Evolutionary conservation across 2,329 filamentous ascomycete species (phyloP).

Genomic region (Alternaria angustiovoidea): DNA sequence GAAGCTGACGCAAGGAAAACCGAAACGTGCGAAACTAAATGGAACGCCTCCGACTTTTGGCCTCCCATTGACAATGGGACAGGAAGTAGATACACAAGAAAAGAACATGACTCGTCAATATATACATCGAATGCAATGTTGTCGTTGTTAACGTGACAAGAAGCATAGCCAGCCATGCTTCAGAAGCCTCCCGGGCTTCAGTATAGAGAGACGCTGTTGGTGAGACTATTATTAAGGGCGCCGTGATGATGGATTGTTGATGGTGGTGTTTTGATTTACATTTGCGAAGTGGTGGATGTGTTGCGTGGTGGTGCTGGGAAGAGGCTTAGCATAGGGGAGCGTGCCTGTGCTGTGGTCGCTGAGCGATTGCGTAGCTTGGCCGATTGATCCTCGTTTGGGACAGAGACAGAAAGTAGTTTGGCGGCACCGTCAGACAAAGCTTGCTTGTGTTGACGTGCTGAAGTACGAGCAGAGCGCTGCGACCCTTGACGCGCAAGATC

Average conservation of each 20-base stretch:
- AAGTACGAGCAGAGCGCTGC: conserved; percentile 21
- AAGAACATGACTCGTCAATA: conserved; percentile 26
- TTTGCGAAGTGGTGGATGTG: conserved; percentile 15
- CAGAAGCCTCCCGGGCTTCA: conserved; percentile 15
- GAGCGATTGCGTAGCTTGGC: conserved; percentile 35
- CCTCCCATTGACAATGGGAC: conserved; percentile 4
- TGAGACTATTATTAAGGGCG: conserved; percentile 1
- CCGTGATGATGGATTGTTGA: not conserved
- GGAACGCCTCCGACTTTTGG: conserved; percentile 10
- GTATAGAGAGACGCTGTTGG: not conserved
- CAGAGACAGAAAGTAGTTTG: conserved; percentile 34
- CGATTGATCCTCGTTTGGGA: conserved; percentile 10
- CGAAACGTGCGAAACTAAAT: not conserved
- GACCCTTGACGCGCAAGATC: conserved; percentile 36
- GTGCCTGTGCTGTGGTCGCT: conserved; percentile 37
- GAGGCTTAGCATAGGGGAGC: conserved; percentile 40
- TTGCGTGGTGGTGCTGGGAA: conserved; percentile 44
- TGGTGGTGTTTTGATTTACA: conserved; percentile 1
- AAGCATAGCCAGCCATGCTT: conserved; percentile 23
- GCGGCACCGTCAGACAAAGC: conserved; percentile 45
- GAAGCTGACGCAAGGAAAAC: conserved; percentile 10
- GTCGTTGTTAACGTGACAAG: conserved; percentile 16
- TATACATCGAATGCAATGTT: conserved; percentile 24
- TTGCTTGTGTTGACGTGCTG: conserved; percentile 40
- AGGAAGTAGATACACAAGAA: conserved; percentile 8